Evolutionary conservation across 176 grass and related monocot species (phyloP), one percentile per base, ranked within the genome.

Genomic region (Luzula sylvatica): DNA sequence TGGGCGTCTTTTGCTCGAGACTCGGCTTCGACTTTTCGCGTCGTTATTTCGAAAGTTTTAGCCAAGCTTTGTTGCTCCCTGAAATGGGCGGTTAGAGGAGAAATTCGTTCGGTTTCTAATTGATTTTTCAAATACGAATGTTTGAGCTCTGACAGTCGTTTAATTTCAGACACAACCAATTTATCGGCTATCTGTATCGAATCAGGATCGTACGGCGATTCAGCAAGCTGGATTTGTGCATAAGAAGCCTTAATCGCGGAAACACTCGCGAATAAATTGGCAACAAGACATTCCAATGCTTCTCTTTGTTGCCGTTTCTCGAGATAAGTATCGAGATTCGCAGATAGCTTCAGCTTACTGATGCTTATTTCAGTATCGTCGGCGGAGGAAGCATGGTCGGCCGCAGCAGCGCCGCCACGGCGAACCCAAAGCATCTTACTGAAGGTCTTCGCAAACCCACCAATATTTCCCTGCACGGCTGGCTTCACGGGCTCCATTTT

Each of bases 241-340:
- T 98, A 98, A 20, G 85, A 74, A 20, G 92, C 92, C 66, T 98
- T 87, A 15, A 98, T 77, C n/a, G 93, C 81, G 3, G 93, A 98
- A 28, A 87, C 55, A 7, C 81, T 80, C 1, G 86, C 78, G 62
- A 98, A 98, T 7, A 98, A 76, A 55, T 54, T 83, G 0, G 82
- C 72, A 0, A 98, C 68, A 3, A 90, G 75, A 1, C 81, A 46
- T 7, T 92, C 81, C 11, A 62, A 65, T 0, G 75, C 77, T 15
- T 69, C 69, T 5, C 38, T 69, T 18, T 72, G 58, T 14, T 60
- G 42, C 5, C 70, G 61, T 40, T 44, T 49, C 27, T 22, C 28
- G 4, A 50, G 2, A 46, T 43, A 54, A 46, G 49, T 69, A 42
- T 56, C 65, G 8, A 94, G 82, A 67, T 94, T 86, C 0, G 73